phyloP scores from a whole-genome alignment of 2,329 filamentous ascomycete species.

The Raffaelea ambrosiae region DNA sequence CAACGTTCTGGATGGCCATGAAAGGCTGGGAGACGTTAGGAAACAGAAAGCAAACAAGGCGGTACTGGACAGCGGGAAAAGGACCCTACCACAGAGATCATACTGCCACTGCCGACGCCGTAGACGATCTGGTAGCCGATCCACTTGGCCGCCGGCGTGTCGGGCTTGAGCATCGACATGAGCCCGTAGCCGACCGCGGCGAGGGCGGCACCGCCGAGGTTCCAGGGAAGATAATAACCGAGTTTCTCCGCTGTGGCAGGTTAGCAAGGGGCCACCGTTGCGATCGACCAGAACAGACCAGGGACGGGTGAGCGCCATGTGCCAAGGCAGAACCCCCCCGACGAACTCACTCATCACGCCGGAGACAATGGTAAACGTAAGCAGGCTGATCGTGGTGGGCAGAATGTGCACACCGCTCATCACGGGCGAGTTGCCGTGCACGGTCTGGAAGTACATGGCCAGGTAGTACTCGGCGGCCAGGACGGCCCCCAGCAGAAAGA shows the following conservation, averaged over 20 bases:
- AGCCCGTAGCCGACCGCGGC: constrained; percentile 11
- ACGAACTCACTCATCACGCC: constrained; percentile 22
- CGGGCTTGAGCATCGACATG: constrained; percentile 7
- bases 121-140: constrained; percentile 14
- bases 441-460: constrained; percentile 22
- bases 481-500: constrained; percentile 22
- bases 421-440: not conserved
- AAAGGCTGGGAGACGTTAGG: constrained; percentile 1
- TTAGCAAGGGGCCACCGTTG: not conserved
- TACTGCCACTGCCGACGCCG: constrained; percentile 10
- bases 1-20: constrained; percentile 7
- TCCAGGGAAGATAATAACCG: constrained; percentile 15
- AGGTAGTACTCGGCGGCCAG: constrained; percentile 25
- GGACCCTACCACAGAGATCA: constrained; percentile 1
- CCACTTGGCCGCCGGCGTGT: constrained; percentile 8
- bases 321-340: too few relatives aligned
- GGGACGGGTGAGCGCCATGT: too few relatives aligned
- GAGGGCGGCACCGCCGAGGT: constrained; percentile 8
- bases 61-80: too few relatives aligned
- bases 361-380: constrained; percentile 14
- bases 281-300: not conserved
- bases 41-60: too few relatives aligned
- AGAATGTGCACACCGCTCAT: constrained; percentile 21
- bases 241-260: constrained; percentile 4
- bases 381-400: constrained; percentile 14